Percentiles rank a stretch among this genome's conserved stretches.
These are phyloP conservation scores for Globisporangium rhizosaccharum DNA, from an alignment of 352 stramenopile species.

Conservation along the genomic window DNA sequence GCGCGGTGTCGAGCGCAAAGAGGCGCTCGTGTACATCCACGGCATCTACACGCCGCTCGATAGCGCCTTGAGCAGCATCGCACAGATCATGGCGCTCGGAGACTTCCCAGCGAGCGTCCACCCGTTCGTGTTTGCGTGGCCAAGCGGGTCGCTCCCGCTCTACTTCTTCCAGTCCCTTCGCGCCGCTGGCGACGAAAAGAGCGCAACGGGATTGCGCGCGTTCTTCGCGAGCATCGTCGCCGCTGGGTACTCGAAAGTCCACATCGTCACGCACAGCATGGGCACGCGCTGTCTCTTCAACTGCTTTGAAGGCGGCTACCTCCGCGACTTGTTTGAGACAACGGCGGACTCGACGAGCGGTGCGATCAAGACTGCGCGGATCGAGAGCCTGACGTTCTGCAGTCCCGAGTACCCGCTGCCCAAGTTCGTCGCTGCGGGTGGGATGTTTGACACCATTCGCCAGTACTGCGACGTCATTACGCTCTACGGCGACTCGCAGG, in stretches of 20 bases:
- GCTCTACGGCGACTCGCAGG: constrained; percentile 42
- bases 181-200: constrained; percentile 8
- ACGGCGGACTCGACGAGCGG: constrained; percentile 4
- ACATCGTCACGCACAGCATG: constrained; percentile 22
- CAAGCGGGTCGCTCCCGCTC: constrained; percentile 15
- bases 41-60: constrained; percentile 18
- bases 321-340: constrained; percentile 14
- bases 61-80: constrained; percentile 14
- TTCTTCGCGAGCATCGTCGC: constrained; percentile 19
- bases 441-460: constrained; percentile 32
- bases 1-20: constrained; percentile 1
- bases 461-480: constrained; percentile 41
- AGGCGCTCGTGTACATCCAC: constrained; percentile 22
- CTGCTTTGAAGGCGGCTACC: constrained; percentile 12
- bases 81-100: constrained; percentile 19
- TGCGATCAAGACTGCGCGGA: constrained; percentile 4
- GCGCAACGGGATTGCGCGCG: constrained; percentile 11
- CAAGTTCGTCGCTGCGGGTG: constrained; percentile 33
- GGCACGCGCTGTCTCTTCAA: constrained; percentile 17
- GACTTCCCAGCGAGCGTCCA: constrained; percentile 17
- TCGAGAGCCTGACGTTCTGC: constrained; percentile 37
- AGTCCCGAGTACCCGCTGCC: constrained; percentile 55
- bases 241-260: constrained; percentile 19
- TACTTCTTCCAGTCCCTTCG: constrained; percentile 16
- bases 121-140: constrained; percentile 21